Conservation (phyloP, 1,139 yeast species). For the Geotrichum histeridarum region DNA sequence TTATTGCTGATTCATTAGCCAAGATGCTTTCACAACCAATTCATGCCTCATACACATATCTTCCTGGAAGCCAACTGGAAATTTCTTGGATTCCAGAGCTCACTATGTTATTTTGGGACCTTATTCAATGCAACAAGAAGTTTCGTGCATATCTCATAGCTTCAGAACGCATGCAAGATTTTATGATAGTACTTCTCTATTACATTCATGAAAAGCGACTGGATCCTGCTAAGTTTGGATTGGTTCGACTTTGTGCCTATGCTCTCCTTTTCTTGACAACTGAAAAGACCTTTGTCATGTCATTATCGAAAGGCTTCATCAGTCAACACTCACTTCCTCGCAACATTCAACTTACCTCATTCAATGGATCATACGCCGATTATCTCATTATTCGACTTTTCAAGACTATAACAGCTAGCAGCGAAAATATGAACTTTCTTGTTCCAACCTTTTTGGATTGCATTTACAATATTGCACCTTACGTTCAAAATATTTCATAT, state of each 20-base stretch:
- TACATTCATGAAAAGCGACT: constrained; percentile 51
- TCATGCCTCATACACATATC: constrained; percentile 32
- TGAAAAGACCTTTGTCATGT: constrained; percentile 37
- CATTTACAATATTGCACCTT: constrained; percentile 36
- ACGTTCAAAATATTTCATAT: constrained; percentile 44
- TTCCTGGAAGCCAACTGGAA: constrained; percentile 35
- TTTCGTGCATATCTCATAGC: constrained; percentile 46
- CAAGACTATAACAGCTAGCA: constrained; percentile 25
- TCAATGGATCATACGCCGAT: constrained; percentile 36
- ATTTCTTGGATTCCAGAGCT: constrained; percentile 44
- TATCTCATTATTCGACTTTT: constrained; percentile 32
- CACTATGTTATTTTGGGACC: constrained; percentile 66
- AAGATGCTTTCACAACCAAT: constrained; percentile 34
- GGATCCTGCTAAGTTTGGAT: constrained; percentile 42
- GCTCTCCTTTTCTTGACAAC: constrained; percentile 58
- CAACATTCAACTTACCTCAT: constrained; percentile 29
- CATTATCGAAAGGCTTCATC: constrained; percentile 28
- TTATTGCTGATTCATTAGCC: constrained; percentile 42
- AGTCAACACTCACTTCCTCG: constrained; percentile 31
- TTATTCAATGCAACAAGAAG: constrained; percentile 60
- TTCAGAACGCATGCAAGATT: constrained; percentile 48
- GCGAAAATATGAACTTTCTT: constrained; percentile 21
- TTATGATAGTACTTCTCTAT: constrained; percentile 51
- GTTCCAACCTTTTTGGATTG: constrained; percentile 34
- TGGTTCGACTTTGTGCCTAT: constrained; percentile 57